Evolutionary conservation across 371 early-diverging fungal genomes (phyloP).

Genomic region (Lichtheimia corymbifera): DNA sequence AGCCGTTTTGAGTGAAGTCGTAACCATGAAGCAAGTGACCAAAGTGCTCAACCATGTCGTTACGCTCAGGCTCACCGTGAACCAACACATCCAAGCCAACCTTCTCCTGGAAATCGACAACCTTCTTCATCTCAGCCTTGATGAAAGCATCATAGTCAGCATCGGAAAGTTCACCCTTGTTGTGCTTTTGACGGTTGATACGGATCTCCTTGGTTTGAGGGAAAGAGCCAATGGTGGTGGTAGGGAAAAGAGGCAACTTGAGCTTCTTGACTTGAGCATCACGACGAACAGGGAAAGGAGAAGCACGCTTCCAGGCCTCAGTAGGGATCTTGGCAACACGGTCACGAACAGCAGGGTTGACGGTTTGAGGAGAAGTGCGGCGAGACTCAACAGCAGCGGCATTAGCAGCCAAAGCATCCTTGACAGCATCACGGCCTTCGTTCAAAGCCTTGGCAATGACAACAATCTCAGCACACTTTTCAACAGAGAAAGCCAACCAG

Average conservation of each 20-base stretch:
- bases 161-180: constrained; percentile 76
- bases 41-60: constrained; percentile 98
- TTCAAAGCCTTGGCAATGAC: constrained; percentile 73
- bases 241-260: constrained; percentile 91
- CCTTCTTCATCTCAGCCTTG: constrained; percentile 81
- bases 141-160: constrained; percentile 84
- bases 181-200: constrained; percentile 84
- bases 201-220: constrained; percentile 97
- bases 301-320: constrained; percentile 75
- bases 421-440: constrained; percentile 66
- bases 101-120: constrained; percentile 87
- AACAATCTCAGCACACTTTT: constrained; percentile 86
- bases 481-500: constrained; percentile 94
- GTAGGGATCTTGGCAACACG: constrained; percentile 71
- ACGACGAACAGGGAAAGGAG: constrained; percentile 75
- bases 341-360: constrained; percentile 80
- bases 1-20: constrained; percentile 91
- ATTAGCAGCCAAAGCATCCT: constrained; percentile 74
- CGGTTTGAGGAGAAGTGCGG: constrained; percentile 79
- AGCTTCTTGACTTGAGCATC: constrained; percentile 76
- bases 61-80: constrained; percentile 96
- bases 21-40: constrained; percentile 83
- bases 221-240: constrained; percentile 98
- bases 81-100: constrained; percentile 92
- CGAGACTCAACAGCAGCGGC: constrained; percentile 73